Percentiles rank a stretch among this genome's conserved stretches.
Evolutionary conservation across 2,329 filamentous ascomycete genomes (phyloP).

Genomic region (Penicillium sp.): DNA sequence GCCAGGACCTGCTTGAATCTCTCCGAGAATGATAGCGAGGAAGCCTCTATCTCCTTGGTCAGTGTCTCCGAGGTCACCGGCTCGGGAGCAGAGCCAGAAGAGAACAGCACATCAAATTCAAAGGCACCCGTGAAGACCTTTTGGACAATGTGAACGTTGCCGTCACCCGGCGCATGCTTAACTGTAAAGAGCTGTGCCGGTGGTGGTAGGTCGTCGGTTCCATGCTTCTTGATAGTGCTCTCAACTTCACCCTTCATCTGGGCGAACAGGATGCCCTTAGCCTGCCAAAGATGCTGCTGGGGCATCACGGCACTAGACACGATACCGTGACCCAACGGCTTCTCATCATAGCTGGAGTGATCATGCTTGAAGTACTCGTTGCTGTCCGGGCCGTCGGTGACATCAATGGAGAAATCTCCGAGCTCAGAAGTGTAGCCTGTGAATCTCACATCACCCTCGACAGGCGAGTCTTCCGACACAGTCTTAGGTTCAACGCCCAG

Average conservation of each 20-base stretch:
- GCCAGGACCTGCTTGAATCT: slow-evolving; percentile 70
- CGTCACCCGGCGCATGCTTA: slow-evolving; percentile 53
- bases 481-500: slow-evolving; percentile 57
- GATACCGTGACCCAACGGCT: slow-evolving; percentile 70
- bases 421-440: slow-evolving; percentile 66
- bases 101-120: slow-evolving; percentile 88
- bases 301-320: slow-evolving; percentile 67
- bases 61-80: slow-evolving; percentile 60
- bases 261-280: slow-evolving; percentile 62
- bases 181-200: slow-evolving; percentile 83
- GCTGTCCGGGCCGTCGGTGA: slow-evolving; percentile 66
- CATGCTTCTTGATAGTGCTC: slow-evolving; percentile 54
- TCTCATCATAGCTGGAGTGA: slow-evolving; percentile 63
- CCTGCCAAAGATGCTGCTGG: slow-evolving; percentile 73
- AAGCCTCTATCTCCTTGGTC: slow-evolving; percentile 62
- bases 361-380: slow-evolving; percentile 53
- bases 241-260: slow-evolving; percentile 63
- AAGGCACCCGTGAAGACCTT: slow-evolving; percentile 88
- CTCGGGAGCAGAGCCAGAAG: slow-evolving; percentile 63
- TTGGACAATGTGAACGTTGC: slow-evolving; percentile 83
- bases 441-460: slow-evolving; percentile 61
- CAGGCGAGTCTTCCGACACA: slow-evolving; percentile 44
- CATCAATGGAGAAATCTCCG: slow-evolving; percentile 71
- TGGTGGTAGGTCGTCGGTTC: slow-evolving; percentile 65
- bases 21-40: slow-evolving; percentile 65